Evolutionary conservation across 306 rosid genomes (phyloP), one percentile per base, ranked within the genome.

Genomic region (Rubus idaeus): DNA sequence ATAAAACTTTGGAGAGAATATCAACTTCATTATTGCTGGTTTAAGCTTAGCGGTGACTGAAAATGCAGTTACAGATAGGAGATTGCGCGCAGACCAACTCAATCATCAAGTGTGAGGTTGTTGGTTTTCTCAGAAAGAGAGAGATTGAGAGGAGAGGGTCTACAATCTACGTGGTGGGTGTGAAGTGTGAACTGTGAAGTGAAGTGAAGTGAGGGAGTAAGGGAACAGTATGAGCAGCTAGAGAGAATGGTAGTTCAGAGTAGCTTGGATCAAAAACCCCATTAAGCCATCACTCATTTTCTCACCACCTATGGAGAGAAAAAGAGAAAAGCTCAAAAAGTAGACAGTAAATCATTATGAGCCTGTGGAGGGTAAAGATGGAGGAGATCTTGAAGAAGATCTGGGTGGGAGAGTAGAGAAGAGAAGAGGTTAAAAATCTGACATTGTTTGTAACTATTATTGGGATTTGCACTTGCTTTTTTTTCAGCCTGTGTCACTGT

Each of bases 231-330:
- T 40, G 52, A 71, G 75, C 76, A 71, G 51, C 26, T 30, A 30
- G 35, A 55, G 68, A 80, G 78, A 86, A 77, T 77, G 83, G 81
- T 83, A 70, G 89, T 75, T 83, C 76, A 68, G 82, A 57, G 9
- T 26, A 30, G 35, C 35, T 30, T 30, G 35, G 35, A 30, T 55
- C 23, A 35, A 26, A 26, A 68, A 39, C 13, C 30, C 50, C 60
- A 23, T 13, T 13, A 61, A 12, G 50, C 46, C 65, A 68, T 55
- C 41, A 11, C 45, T 41, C 58, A 23, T 2, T 57, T 50, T 68
- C 55, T 49, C 75, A 72, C 58, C 64, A 30, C 68, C 75, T n/a
- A 21, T 58, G 73, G 67, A 21, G 41, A 21, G 68, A 37, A 23
- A 30, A 70, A 44, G 42, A 49, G 18, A 46, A 21, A 62, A 57